Evolutionary conservation across 2,329 filamentous ascomycete genomes (phyloP).

Genomic region (Fusarium palustre): DNA sequence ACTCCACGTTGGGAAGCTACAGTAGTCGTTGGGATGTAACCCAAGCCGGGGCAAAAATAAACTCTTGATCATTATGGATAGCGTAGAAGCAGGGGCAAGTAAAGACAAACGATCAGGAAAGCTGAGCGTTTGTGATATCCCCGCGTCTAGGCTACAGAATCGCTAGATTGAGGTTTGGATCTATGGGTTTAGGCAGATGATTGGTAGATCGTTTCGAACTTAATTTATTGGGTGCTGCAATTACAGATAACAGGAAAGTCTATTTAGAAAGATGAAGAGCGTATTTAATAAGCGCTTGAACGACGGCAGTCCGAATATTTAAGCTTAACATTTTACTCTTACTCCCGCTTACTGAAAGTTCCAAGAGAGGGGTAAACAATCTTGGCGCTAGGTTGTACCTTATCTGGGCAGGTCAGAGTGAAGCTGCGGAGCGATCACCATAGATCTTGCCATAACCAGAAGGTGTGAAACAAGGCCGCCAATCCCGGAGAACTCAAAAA

Average conservation of each 20-base stretch:
- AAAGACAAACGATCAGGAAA: slow-evolving; percentile 15
- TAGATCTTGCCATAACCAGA: neutral
- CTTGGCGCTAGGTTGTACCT: neutral
- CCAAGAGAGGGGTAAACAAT: slow-evolving; percentile 7
- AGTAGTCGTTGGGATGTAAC: neutral
- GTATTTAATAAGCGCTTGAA: fast-evolving
- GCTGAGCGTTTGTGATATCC: neutral
- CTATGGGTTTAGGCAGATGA: neutral
- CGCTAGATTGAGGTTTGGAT: fast-evolving
- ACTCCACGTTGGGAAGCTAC: slow-evolving; percentile 28
- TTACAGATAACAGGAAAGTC: neutral
- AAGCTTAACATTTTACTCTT: slow-evolving; percentile 4
- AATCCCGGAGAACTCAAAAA: neutral
- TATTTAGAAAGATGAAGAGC: neutral
- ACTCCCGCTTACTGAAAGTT: neutral
- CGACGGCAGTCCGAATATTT: neutral
- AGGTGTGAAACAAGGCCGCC: neutral
- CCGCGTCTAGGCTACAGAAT: neutral
- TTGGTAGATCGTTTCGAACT: fast-evolving
- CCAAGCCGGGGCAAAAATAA: slow-evolving; percentile 1
- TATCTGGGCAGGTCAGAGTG: slow-evolving; percentile 19
- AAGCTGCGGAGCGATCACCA: neutral
- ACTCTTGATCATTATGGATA: neutral
- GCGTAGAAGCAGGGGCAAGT: neutral
- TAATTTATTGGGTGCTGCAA: neutral